phyloP scores from a whole-genome alignment of 306 rosid genomes.

The Lathyrus tuberosus region DNA sequence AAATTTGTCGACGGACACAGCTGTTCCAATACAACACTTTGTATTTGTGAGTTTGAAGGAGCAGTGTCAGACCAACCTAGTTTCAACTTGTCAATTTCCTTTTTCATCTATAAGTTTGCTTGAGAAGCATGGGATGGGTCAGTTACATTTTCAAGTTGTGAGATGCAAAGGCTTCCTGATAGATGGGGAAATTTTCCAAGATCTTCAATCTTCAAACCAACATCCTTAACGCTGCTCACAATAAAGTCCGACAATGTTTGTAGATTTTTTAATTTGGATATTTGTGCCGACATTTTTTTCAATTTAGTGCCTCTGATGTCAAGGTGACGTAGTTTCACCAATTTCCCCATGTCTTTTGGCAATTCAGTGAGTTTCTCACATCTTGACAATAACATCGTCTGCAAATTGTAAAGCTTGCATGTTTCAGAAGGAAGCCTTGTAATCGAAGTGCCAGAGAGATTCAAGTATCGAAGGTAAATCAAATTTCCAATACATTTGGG shows the following conservation, averaged over 20 bases:
- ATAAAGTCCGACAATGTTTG: conserved; percentile 22
- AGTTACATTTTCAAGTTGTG: too few species aligned
- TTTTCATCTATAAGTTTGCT: too few species aligned
- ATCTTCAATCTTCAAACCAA: conserved; percentile 9
- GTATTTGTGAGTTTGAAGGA: too few species aligned
- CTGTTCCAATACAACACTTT: too few species aligned
- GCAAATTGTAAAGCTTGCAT: conserved; percentile 29
- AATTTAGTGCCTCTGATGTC: not conserved
- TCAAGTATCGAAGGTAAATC: conserved; percentile 33
- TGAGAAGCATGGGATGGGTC: too few species aligned
- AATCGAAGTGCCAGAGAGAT: not conserved
- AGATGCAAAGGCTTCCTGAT: conserved; percentile 17
- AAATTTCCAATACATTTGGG: conserved; percentile 25
- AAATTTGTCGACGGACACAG: too few species aligned
- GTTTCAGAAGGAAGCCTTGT: not conserved
- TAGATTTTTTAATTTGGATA: conserved; percentile 3
- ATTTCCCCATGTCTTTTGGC: not conserved
- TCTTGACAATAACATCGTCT: conserved; percentile 4
- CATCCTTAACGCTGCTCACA: not conserved
- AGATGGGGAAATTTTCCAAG: conserved; percentile 7
- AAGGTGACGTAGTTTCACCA: conserved; percentile 15
- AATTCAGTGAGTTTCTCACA: not conserved
- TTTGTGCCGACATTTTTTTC: not conserved
- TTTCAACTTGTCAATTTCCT: too few species aligned
- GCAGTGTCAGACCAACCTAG: too few species aligned